Evolutionary conservation across 2,329 filamentous ascomycete genomes (phyloP).

Genomic region (Claviceps sp.): DNA sequence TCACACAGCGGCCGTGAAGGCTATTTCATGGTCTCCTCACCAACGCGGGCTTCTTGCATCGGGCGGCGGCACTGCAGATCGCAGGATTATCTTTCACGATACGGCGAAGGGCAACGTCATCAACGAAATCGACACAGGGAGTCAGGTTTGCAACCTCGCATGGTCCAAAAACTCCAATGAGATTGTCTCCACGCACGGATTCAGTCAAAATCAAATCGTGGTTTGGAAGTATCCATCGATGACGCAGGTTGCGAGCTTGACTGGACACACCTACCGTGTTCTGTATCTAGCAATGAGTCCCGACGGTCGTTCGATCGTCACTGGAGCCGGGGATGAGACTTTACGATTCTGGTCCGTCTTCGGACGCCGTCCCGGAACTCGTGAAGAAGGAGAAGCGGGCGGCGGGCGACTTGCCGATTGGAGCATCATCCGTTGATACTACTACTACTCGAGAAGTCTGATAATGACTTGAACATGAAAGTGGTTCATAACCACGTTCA

Average conservation of each 20-base stretch:
- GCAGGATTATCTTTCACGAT: slow-evolving; percentile 97
- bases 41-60: slow-evolving; percentile 89
- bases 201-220: slow-evolving; percentile 96
- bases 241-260: slow-evolving; percentile 90
- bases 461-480: neutral
- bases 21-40: slow-evolving; percentile 95
- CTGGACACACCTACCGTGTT: slow-evolving; percentile 92
- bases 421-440: slow-evolving; percentile 59
- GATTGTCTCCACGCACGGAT: slow-evolving; percentile 92
- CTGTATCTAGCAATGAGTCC: slow-evolving; percentile 96
- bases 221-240: slow-evolving; percentile 99
- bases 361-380: slow-evolving; percentile 61
- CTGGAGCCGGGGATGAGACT: slow-evolving; percentile 91
- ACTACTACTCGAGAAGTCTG: neutral
- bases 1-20: slow-evolving; percentile 92
- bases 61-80: slow-evolving; percentile 87
- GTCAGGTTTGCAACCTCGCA: slow-evolving; percentile 95
- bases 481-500: neutral
- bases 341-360: slow-evolving; percentile 96
- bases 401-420: slow-evolving; percentile 57
- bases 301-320: slow-evolving; percentile 85
- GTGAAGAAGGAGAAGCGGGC: slow-evolving; percentile 51
- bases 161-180: slow-evolving; percentile 98
- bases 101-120: slow-evolving; percentile 69
- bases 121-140: slow-evolving; percentile 89